Evolutionary conservation across 306 rosid genomes (phyloP).

Genomic region (Trichosanthes truncata): DNA sequence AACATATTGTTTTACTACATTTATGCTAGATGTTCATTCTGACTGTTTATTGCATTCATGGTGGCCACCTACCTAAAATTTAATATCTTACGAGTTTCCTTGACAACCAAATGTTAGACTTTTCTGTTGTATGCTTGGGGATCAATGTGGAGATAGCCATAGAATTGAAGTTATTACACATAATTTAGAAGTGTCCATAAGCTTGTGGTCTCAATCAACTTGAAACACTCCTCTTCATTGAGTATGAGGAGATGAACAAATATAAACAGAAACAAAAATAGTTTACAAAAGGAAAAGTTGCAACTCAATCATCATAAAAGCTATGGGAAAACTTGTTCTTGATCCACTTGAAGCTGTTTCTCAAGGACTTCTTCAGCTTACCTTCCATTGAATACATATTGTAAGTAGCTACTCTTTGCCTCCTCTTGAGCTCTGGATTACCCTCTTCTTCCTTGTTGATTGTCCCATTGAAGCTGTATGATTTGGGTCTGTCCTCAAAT

Average conservation of each 20-base stretch:
- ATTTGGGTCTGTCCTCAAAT: slow-evolving; percentile 31
- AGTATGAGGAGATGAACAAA: not conserved
- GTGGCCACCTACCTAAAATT: too few relatives aligned
- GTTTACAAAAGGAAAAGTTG: not conserved
- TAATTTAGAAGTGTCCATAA: not conserved
- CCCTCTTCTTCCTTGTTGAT: slow-evolving; percentile 21
- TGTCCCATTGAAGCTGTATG: slow-evolving; percentile 52
- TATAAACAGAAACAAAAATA: not conserved
- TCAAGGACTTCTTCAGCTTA: slow-evolving; percentile 49
- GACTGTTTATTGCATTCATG: not conserved
- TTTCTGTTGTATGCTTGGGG: not conserved
- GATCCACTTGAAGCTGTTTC: slow-evolving; percentile 61
- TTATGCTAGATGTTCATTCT: not conserved
- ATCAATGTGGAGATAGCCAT: not conserved
- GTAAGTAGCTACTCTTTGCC: slow-evolving; percentile 45
- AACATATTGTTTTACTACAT: not conserved
- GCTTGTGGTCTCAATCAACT: not conserved
- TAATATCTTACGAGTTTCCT: too few relatives aligned
- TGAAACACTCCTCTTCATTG: not conserved
- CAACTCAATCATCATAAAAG: slow-evolving; percentile 5
- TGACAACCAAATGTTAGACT: too few relatives aligned
- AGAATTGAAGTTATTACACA: not conserved
- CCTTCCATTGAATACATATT: slow-evolving; percentile 47
- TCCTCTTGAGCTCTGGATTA: slow-evolving; percentile 45
- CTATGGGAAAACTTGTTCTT: slow-evolving; percentile 39